Conservation (phyloP, 2,329 filamentous ascomycete species). For the Hypoxylon sp. region DNA sequence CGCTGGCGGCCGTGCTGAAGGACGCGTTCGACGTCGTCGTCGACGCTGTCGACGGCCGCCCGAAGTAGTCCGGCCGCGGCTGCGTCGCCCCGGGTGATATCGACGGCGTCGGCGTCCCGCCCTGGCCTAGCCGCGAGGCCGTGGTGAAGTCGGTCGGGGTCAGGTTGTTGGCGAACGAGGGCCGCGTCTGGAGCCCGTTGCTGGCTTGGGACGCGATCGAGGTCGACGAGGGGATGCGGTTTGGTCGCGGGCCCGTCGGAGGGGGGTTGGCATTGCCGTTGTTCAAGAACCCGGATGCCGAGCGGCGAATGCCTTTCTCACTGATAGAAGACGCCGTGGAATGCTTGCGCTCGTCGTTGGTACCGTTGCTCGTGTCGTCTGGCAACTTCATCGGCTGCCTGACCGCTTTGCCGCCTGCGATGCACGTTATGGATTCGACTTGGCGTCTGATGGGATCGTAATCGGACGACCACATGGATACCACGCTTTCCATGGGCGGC, state of each 20-base stretch:
- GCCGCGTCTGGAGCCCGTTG: constrained; percentile 32
- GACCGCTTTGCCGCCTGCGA: constrained; percentile 73
- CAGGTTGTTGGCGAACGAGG: constrained; percentile 45
- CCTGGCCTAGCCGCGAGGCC: constrained; percentile 51
- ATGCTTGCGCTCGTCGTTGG: constrained; percentile 37
- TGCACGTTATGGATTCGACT: constrained; percentile 68
- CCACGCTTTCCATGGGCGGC: constrained; percentile 74
- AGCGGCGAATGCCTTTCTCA: constrained; percentile 50
- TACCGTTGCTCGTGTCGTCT: constrained; percentile 41
- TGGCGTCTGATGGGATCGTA: constrained; percentile 71
- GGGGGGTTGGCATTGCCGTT: constrained; percentile 38
- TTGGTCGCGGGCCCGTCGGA: constrained; percentile 43
- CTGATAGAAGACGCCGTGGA: constrained; percentile 38
- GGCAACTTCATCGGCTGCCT: constrained; percentile 55
- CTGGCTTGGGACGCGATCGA: constrained; percentile 47
- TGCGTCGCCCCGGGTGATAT: constrained; percentile 43
- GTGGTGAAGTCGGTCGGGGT: constrained; percentile 56
- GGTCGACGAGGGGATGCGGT: constrained; percentile 49
- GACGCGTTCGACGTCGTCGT: constrained; percentile 42
- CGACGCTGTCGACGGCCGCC: constrained; percentile 34
- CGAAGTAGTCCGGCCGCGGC: constrained; percentile 46
- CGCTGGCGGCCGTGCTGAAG: constrained; percentile 35
- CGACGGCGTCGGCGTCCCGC: constrained; percentile 37
- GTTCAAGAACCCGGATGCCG: constrained; percentile 54
- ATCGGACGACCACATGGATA: constrained; percentile 69